phyloP scores from a whole-genome alignment of 768 basidiomycete species.

The Boletus pseudopeckii region DNA sequence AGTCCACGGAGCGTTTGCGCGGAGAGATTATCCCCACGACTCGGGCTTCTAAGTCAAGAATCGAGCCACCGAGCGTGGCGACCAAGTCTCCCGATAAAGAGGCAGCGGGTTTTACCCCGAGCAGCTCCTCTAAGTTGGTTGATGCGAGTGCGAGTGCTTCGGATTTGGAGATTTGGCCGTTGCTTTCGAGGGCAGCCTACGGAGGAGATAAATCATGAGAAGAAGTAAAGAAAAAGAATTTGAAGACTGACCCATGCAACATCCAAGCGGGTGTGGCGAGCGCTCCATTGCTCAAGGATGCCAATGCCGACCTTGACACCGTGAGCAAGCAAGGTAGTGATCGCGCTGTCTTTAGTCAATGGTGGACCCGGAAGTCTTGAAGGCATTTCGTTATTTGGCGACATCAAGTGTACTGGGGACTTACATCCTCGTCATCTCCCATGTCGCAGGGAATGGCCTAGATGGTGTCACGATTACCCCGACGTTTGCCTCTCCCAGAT shows the following conservation, averaged over 20 bases:
- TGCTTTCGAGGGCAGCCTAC: slow-evolving; percentile 40
- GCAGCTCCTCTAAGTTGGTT: slow-evolving; percentile 51
- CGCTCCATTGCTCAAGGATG: slow-evolving; percentile 62
- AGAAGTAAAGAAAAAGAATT: slow-evolving; percentile 18
- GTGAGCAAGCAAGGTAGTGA: slow-evolving; percentile 59
- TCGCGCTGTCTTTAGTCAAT: slow-evolving; percentile 43
- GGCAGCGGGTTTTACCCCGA: slow-evolving; percentile 18
- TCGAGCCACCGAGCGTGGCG: slow-evolving; percentile 50
- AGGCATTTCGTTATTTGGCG: slow-evolving; percentile 6
- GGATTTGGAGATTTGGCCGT: slow-evolving; percentile 37
- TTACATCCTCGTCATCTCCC: slow-evolving; percentile 53
- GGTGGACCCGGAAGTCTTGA: slow-evolving; percentile 31
- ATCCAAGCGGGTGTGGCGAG: slow-evolving; percentile 77
- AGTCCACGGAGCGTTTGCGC: slow-evolving; percentile 45
- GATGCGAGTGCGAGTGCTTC: slow-evolving; percentile 53
- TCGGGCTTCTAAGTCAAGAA: slow-evolving; percentile 44
- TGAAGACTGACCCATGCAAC: slow-evolving; percentile 65
- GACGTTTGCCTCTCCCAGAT: slow-evolving; percentile 63
- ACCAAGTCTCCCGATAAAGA: slow-evolving; percentile 49
- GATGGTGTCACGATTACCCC: slow-evolving; percentile 69
- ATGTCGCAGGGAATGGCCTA: slow-evolving; percentile 67
- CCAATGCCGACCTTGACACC: slow-evolving; percentile 75
- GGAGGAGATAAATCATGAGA: slow-evolving; percentile 2
- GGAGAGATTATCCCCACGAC: slow-evolving; percentile 56
- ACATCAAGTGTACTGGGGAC: background rate